Percentiles rank a stretch among this genome's conserved stretches.
These are phyloP conservation scores for Lactarius sanguifluus DNA, from an alignment of 768 basidiomycete genomes.

Conservation along the genomic window DNA sequence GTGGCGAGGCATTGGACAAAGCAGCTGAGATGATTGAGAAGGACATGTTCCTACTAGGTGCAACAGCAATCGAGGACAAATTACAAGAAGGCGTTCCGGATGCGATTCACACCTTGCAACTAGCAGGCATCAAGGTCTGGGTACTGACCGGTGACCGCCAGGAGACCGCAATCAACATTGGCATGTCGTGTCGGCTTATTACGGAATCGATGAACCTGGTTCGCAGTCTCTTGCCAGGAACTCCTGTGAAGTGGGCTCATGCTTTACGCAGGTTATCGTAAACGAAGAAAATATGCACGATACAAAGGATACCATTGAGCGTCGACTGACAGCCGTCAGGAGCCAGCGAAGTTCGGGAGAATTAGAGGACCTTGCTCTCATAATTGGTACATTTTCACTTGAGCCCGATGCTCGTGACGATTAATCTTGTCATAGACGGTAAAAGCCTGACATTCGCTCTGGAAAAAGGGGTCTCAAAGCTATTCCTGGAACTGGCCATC, in stretches of 20 bases:
- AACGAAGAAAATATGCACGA: slow-evolving; percentile 85
- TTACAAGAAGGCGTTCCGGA: slow-evolving; percentile 98
- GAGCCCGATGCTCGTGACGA: neutral
- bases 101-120: slow-evolving; percentile 94
- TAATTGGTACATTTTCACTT: slow-evolving; percentile 67
- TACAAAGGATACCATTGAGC: slow-evolving; percentile 83
- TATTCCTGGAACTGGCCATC: slow-evolving; percentile 91
- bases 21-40: slow-evolving; percentile 96
- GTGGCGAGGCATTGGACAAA: slow-evolving; percentile 90
- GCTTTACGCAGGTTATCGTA: slow-evolving; percentile 70
- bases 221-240: slow-evolving; percentile 29
- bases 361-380: slow-evolving; percentile 88
- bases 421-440: slow-evolving; percentile 59
- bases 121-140: slow-evolving; percentile 99
- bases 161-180: slow-evolving; percentile 99
- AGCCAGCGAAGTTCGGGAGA: slow-evolving; percentile 90
- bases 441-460: slow-evolving; percentile 92
- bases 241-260: neutral
- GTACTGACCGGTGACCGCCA: slow-evolving; percentile 97
- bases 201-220: slow-evolving; percentile 99
- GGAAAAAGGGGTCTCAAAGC: slow-evolving; percentile 87
- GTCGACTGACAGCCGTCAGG: slow-evolving; percentile 88
- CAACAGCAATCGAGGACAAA: slow-evolving; percentile 98
- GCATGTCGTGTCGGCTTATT: slow-evolving; percentile 94
- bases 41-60: slow-evolving; percentile 89